Evolutionary conservation across 768 basidiomycete genomes (phyloP).

Genomic region (Candolleomyces eurysporus): DNA sequence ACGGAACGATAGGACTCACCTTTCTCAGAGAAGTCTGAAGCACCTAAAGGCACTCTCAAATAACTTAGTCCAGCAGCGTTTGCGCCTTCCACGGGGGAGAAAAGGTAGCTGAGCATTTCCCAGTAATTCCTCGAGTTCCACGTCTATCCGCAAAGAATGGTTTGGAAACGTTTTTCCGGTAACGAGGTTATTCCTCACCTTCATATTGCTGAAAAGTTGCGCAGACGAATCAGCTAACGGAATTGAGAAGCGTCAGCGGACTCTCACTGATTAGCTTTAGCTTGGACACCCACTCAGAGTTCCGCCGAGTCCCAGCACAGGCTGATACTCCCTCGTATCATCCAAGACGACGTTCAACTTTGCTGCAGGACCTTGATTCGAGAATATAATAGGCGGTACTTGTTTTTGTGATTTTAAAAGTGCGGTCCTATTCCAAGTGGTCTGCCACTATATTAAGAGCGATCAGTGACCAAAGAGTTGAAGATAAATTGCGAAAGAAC

Average conservation of each 20-base stretch:
- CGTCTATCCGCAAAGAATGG: conserved; percentile 26
- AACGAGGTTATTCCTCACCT: conserved; percentile 36
- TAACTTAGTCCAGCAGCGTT: conserved; percentile 65
- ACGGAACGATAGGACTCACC: conserved; percentile 30
- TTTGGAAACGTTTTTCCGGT: background rate
- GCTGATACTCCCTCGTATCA: conserved; percentile 52
- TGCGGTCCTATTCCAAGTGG: conserved; percentile 43
- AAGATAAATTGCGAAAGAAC: too few relatives aligned
- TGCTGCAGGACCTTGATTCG: conserved; percentile 44
- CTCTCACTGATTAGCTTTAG: background rate
- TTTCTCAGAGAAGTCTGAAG: conserved; percentile 63
- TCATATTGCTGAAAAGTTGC: conserved; percentile 52
- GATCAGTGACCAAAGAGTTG: background rate
- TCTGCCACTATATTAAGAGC: conserved; percentile 46
- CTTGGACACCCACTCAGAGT: conserved; percentile 45
- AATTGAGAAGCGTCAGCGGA: too few relatives aligned
- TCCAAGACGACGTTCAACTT: conserved; percentile 57
- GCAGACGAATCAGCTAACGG: conserved; percentile 67
- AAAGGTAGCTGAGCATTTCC: conserved; percentile 46
- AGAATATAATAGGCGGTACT: conserved; percentile 49
- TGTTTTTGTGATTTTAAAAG: conserved; percentile 47
- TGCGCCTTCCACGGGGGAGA: conserved; percentile 56
- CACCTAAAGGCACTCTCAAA: conserved; percentile 64
- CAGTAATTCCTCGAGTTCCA: conserved; percentile 53
- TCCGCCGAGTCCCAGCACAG: conserved; percentile 62